Conservation (phyloP, 2,329 filamentous ascomycete genomes). For the Calonectria hawksworthii region DNA sequence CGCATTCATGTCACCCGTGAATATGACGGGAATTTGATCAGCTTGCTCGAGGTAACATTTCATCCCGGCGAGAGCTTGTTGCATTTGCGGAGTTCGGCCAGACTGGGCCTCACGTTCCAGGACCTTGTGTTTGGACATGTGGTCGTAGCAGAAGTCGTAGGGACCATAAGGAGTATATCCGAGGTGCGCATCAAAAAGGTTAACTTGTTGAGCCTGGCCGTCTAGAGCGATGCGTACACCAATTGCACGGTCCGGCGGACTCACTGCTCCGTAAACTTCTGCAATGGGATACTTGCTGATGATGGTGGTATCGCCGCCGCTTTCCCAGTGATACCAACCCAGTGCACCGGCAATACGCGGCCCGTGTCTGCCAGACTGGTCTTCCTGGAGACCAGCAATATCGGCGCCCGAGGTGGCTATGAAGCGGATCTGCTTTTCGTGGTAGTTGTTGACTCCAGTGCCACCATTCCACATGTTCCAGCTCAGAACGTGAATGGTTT, state of each 20-base stretch:
- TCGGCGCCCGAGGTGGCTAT: background rate
- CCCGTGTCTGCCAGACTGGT: background rate
- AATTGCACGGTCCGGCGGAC: background rate
- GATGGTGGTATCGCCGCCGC: background rate
- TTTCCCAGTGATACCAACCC: background rate
- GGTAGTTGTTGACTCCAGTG: background rate
- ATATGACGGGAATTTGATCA: background rate
- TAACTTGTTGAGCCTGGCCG: background rate
- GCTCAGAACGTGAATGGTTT: background rate
- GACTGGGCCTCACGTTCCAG: background rate
- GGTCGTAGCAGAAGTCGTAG: conserved; percentile 6
- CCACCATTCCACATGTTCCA: conserved; percentile 8
- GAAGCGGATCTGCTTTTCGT: background rate
- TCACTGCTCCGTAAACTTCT: background rate
- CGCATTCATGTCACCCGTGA: background rate
- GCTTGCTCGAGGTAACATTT: background rate
- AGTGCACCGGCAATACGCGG: background rate
- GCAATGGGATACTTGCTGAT: background rate
- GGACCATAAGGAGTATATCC: background rate
- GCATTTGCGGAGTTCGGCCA: background rate
- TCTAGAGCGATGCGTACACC: background rate
- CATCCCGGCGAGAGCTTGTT: background rate
- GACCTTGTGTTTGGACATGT: background rate
- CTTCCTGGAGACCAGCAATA: background rate
- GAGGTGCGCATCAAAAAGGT: background rate